Conservation (phyloP, 2,329 filamentous ascomycete species). For the Alternaria novae-zelandiae region DNA sequence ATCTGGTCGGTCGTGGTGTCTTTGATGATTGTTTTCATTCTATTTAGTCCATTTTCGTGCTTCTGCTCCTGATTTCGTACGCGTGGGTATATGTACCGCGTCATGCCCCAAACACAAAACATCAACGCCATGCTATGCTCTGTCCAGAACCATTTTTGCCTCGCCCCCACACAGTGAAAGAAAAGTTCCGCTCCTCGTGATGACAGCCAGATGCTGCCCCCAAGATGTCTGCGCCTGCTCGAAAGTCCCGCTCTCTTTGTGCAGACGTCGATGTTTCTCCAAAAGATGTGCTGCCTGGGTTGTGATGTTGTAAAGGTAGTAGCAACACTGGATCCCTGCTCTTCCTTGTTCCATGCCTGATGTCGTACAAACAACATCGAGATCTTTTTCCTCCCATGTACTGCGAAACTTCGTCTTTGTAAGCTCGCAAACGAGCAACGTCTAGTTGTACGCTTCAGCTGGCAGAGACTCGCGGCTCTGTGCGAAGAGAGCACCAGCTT, state of each 20-base stretch:
- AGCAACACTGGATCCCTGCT: not conserved
- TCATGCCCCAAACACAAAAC: not conserved
- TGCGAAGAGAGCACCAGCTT: conserved; percentile 76
- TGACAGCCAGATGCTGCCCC: not conserved
- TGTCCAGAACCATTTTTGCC: not conserved
- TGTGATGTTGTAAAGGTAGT: not conserved
- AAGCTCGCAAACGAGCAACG: not conserved
- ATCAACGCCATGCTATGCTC: conserved; percentile 1
- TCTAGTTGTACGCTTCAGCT: conserved; percentile 51
- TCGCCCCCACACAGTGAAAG: not conserved
- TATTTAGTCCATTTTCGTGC: not conserved
- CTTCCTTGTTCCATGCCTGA: not conserved
- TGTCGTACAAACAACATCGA: not conserved
- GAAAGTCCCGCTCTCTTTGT: not conserved
- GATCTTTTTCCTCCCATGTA: fast-evolving
- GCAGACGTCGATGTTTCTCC: not conserved
- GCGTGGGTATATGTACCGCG: conserved; percentile 9
- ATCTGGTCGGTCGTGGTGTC: not conserved
- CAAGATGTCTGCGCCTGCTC: not conserved
- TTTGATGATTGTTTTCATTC: not conserved
- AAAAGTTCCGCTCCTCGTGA: not conserved
- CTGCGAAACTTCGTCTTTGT: not conserved
- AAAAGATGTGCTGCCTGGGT: not conserved
- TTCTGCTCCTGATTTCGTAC: not conserved
- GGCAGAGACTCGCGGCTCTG: conserved; percentile 67